Base-by-base conservation (phyloP, 2,329 filamentous ascomycete species). In the Diaporthe eres region DNA sequence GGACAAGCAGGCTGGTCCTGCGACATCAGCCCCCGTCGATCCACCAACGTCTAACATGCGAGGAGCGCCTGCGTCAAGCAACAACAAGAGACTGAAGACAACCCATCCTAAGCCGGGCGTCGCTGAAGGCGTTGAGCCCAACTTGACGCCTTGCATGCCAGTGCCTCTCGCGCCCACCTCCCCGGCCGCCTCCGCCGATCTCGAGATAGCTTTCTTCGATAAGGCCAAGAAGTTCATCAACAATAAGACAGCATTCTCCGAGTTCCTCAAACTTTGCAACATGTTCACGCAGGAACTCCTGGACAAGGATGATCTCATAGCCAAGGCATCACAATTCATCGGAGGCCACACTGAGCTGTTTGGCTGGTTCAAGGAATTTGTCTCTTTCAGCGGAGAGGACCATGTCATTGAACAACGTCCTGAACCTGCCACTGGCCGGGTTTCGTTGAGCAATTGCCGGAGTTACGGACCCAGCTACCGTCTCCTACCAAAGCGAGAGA, bases 181-280 rank as follows among this genome's bases (percentile, higher is more conserved):
- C 0, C 91, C 92, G 1, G 88, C 92, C 12, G 92, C 92, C n/a
- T 94, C 95, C 1, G 94, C 90, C 34, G 90, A 92, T 72, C 96
- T 98, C 75, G 96, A 98, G 82, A 89, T 98, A 71, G 92, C 92
- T 2, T 98, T 98, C 85, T 99, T 99, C 80, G 97, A 99, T 77
- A 93, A 95, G 10, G 95, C 97, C 25, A 98, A 98, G 89, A 99
- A 99, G 85, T 96, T 94, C 81, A 95, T 99, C 75, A 93, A 94
- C 77, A 98, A 98, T 84, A 94, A 98, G 83, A 94, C 95, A 74
- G 93, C 93, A 3, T 97, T 98, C 90, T 96, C 94, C 80, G 97
- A 99, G 83, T 99, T 99, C 84, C 86, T 99, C 78, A 99, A 99
- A 86, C 91, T 99, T 9, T 97, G 96, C 87, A 99, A 98, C 80